Base-by-base conservation (phyloP, 441 rosid species). In the Gossypium davidsonii region DNA sequence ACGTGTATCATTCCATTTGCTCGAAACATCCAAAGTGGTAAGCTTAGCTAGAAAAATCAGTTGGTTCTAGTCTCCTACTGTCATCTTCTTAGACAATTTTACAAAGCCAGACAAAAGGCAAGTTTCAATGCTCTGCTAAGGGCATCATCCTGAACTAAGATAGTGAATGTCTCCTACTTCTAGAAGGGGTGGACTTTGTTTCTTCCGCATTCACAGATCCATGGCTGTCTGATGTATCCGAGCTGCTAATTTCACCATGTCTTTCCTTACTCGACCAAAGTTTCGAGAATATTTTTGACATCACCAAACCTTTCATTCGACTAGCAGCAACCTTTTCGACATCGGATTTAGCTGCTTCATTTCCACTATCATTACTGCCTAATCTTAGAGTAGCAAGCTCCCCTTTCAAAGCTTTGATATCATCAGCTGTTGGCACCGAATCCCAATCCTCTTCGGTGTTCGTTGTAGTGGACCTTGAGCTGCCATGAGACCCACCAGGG, bases 401-500 rank as follows among this genome's bases (percentile, higher is more conserved):
- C 2, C 88, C 87, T 77, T 85, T 88, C 74, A 88, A 73, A 0
- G 90, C 84, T 73, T 79, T 83, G 44, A 88, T 80, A 63, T 90
- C 92, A 11, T 92, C 96, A 0, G 85, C 88, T 23, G 87, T 83
- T 0, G 96, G 89, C 4, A 89, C 80, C 0, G 88, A 77, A 61
- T 90, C 94, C 94, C 92, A 90, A 57, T 87, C 87, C 15, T 86
- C 94, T 34, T 88, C 92, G 1, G 86, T 79, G 72, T 88, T 86
- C 4, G 88, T 87, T 4, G 91, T 86, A 1, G 86, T 84, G 0
- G 92, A 85, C 76, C 90, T 82, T 3, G 94, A 90, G 78, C 88
- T 85, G 46, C 86, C 86, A 12, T 77, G 79, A 46, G 90, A 88
- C 6, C 84, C 87, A 0, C 86, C 86, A 0, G 91, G 98, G 44